These are phyloP conservation scores for Cicer yamashitae DNA, from an alignment of 306 rosid genomes.

Conservation along the genomic window DNA sequence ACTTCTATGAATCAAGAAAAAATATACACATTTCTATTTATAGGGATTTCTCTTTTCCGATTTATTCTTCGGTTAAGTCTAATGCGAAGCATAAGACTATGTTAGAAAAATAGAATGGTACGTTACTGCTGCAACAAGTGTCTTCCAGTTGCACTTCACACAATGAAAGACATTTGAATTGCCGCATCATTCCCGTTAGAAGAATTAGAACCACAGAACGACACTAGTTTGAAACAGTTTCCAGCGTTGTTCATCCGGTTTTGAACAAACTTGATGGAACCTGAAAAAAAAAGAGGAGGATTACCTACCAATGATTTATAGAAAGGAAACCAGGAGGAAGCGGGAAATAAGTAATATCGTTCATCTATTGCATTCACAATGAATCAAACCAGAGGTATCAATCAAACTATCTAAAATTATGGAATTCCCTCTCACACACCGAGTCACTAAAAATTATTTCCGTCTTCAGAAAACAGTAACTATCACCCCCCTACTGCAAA, in stretches of 20 bases:
- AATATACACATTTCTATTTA: conserved; percentile 12
- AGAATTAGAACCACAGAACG: conserved; percentile 24
- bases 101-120: conserved; percentile 39
- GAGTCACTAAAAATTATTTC: conserved; percentile 2
- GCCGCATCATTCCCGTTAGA: conserved; percentile 1
- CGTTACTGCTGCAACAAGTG: conserved; percentile 35
- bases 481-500: conserved; percentile 3
- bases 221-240: conserved; percentile 37
- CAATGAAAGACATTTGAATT: conserved; percentile 30
- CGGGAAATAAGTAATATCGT: conserved; percentile 2
- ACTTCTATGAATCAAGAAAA: background rate
- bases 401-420: background rate
- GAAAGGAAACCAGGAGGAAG: conserved; percentile 29
- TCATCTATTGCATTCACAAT: conserved; percentile 16
- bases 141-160: conserved; percentile 35
- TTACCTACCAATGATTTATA: conserved; percentile 15
- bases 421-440: background rate
- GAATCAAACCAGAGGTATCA: no score
- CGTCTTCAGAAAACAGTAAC: background rate
- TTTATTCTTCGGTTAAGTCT: background rate
- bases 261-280: conserved; percentile 76
- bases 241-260: conserved; percentile 44
- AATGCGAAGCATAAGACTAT: background rate
- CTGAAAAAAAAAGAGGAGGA: conserved; percentile 49
- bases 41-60: conserved; percentile 1